Evolutionary conservation across 2,329 filamentous ascomycete species (phyloP), one percentile per base, ranked within the genome.

Genomic region (Diaporthe longicolla): DNA sequence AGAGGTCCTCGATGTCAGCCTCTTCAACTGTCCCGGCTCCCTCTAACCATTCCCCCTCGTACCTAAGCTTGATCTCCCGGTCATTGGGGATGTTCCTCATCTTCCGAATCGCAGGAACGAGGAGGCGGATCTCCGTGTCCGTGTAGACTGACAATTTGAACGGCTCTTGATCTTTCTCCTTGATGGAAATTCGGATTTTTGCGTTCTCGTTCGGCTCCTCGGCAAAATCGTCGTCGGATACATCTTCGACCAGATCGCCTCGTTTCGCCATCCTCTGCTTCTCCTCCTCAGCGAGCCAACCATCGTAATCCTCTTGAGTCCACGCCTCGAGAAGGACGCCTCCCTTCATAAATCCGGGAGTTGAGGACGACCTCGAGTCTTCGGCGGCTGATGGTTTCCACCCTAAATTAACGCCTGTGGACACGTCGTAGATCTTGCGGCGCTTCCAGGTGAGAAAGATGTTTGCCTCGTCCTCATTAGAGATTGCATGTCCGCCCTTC

Each of bases 381-480:
- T 87, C 87, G 7, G 87, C 82, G 17, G 79, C 79, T 15, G 84
- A 81, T 0, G 86, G 84, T 11, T 83, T 80, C 59, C 97, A 88
- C 9, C 92, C 91, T 9, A 97, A 84, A 63, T 89, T 91, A 70
- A 87, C 87, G 74, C 94, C 92, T 1, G 93, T 95, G 7, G 93
- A 94, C n/a, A 89, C 89, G 76, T 93, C 90, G 80, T 93, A 98
- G 4, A 98, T 83, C 74, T 90, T 90, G 73, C 90, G 90, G 35
- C 90, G 89, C 76, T 92, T 92, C 92, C 94, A 98, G 0, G 94
- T 97, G 72, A 98, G 87, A 78, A 97, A 93, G 24, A 97, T 85
- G 6, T 87, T 83, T 2, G 87, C 82, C 32, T 87, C 81, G 3
- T 88, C 84, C 3, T 81, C 77, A 0, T 65, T 54, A 1, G 72